These are phyloP conservation scores for Conidiobolus incongruus DNA, from an alignment of 371 early-diverging fungal species.

Conservation along the genomic window DNA sequence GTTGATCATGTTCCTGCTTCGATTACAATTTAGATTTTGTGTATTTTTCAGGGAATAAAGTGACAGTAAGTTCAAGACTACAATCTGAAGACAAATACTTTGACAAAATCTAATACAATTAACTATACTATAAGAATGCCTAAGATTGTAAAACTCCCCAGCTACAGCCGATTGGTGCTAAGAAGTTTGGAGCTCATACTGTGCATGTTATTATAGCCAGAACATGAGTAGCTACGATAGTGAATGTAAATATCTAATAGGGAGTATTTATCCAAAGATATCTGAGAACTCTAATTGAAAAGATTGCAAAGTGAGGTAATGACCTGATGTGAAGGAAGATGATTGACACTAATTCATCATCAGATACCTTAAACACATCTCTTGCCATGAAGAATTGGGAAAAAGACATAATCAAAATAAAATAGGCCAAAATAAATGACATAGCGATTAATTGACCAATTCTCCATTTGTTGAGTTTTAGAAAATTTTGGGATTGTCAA, in stretches of 20 bases:
- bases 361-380: conserved; percentile 8
- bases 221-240: conserved; percentile 74
- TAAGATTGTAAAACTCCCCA: conserved; percentile 24
- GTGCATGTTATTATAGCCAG: conserved; percentile 72
- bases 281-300: conserved; percentile 75
- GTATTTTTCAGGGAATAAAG: conserved; percentile 32
- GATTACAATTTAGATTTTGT: conserved; percentile 25
- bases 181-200: conserved; percentile 32
- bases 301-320: conserved; percentile 87
- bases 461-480: conserved; percentile 64
- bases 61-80: conserved; percentile 48
- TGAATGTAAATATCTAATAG: conserved; percentile 45
- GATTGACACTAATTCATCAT: conserved; percentile 17
- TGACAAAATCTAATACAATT: conserved; percentile 51
- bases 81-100: conserved; percentile 46
- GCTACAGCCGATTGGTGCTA: conserved; percentile 19
- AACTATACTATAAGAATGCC: conserved; percentile 29
- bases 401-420: conserved; percentile 40
- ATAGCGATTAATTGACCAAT: conserved; percentile 61
- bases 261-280: conserved; percentile 74
- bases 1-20: background rate
- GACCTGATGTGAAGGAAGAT: conserved; percentile 73
- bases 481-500: conserved; percentile 65
- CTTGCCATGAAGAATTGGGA: conserved; percentile 42
- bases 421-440: conserved; percentile 33